Percentiles rank a stretch among this genome's conserved stretches.
Evolutionary conservation across 208 protist genomes (phyloP).

Genomic region (Angomonas ambiguus): DNA sequence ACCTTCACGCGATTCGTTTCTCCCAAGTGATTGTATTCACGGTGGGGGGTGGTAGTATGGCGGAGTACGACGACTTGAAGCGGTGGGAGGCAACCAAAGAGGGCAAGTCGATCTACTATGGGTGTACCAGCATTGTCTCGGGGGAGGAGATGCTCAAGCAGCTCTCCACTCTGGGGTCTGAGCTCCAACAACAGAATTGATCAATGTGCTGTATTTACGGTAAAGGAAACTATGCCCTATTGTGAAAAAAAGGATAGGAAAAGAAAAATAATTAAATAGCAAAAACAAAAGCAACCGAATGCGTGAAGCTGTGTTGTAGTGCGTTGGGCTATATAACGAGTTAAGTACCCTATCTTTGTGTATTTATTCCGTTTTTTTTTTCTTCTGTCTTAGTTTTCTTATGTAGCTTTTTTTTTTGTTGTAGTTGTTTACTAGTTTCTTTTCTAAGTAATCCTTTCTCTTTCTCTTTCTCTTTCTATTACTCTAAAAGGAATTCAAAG

Average conservation of each 20-base stretch:
- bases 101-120: constrained; percentile 82
- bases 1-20: constrained; percentile 60
- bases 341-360: not conserved
- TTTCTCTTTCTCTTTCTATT: constrained; percentile 16
- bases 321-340: too few species aligned
- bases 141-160: constrained; percentile 79
- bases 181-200: not conserved
- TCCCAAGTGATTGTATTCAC: constrained; percentile 87
- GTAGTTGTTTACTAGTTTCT: constrained; percentile 1
- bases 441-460: not conserved
- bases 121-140: constrained; percentile 71
- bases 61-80: constrained; percentile 90
- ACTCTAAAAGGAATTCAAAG: constrained; percentile 9
- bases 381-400: constrained; percentile 9
- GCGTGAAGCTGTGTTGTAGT: too few species aligned
- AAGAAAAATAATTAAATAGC: constrained; percentile 3
- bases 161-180: constrained; percentile 46
- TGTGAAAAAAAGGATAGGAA: too few species aligned
- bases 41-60: constrained; percentile 76
- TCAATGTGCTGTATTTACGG: too few species aligned
- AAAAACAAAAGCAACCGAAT: not conserved
- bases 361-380: constrained; percentile 14
- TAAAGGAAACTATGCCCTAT: too few species aligned
- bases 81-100: constrained; percentile 66
- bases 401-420: constrained; percentile 6